These are phyloP conservation scores for Fraxinus americana DNA, from an alignment of 257 asterid species.

Conservation along the genomic window DNA sequence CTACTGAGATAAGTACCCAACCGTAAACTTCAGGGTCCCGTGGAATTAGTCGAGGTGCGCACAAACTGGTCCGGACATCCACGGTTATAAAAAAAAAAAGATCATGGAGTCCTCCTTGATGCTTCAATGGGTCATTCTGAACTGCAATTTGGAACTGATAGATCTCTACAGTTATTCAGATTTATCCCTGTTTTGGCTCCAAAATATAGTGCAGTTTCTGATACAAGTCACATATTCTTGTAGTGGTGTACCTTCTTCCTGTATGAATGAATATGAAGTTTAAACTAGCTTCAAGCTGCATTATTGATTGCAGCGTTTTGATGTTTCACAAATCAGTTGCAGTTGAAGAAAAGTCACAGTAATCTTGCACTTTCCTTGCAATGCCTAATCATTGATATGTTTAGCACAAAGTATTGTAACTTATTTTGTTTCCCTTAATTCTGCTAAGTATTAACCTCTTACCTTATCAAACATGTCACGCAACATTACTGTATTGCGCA, in stretches of 20 bases:
- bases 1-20: too few relatives aligned
- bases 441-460: too few relatives aligned
- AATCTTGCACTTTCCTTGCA: background rate
- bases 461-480: background rate
- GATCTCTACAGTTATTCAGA: slow-evolving; percentile 12
- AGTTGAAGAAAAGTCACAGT: background rate
- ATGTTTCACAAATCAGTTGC: slow-evolving; percentile 26
- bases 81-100: background rate
- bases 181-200: slow-evolving; percentile 5
- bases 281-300: slow-evolving; percentile 25
- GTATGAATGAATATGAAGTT: slow-evolving; percentile 13
- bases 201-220: slow-evolving; percentile 7
- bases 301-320: slow-evolving; percentile 11
- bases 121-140: background rate
- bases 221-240: background rate
- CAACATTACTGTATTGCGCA: background rate
- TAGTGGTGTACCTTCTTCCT: slow-evolving; percentile 5
- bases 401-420: too few relatives aligned
- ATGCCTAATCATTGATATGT: too few relatives aligned
- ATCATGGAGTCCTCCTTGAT: slow-evolving; percentile 39
- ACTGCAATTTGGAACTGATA: slow-evolving; percentile 10
- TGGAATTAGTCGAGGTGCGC: too few relatives aligned
- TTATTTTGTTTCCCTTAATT: background rate
- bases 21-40: too few relatives aligned
- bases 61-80: too few relatives aligned